Evolutionary conservation across 345 rosid species (phyloP).

Genomic region (Zanthoxylum bungeanum): DNA sequence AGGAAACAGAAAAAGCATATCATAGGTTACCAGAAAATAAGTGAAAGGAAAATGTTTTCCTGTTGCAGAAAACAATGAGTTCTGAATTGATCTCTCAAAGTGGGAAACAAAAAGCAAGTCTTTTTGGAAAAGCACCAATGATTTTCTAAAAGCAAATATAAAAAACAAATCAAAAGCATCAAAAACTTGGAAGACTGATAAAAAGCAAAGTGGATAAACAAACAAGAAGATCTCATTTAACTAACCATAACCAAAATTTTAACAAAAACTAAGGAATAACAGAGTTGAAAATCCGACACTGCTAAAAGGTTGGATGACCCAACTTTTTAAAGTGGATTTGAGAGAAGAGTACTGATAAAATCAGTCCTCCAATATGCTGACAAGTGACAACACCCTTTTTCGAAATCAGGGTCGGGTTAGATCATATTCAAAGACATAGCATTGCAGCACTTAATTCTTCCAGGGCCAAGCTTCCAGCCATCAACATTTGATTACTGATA

Average conservation of each 20-base stretch:
- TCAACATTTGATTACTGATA: not conserved
- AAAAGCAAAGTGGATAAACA: not conserved
- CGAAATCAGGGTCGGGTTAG: too few species aligned
- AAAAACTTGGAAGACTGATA: not conserved
- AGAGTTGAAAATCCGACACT: not conserved
- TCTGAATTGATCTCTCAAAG: conserved; percentile 4
- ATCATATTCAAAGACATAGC: not conserved
- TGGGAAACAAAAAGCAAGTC: conserved; percentile 1
- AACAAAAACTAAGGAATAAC: not conserved
- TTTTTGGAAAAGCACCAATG: not conserved
- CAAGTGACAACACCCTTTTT: too few species aligned
- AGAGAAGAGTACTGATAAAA: not conserved
- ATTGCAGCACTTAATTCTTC: not conserved
- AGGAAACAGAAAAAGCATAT: not conserved
- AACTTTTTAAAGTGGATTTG: not conserved
- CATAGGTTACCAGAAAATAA: not conserved
- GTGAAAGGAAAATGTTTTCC: not conserved
- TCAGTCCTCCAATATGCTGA: not conserved
- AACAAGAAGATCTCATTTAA: not conserved
- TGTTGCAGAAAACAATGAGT: conserved; percentile 6
- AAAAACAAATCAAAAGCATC: not conserved
- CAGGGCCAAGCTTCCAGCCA: not conserved
- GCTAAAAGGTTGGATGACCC: not conserved
- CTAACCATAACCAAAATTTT: not conserved
- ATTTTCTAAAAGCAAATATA: not conserved